A percentile compares a stretch with the other conserved stretches of the same genome.
Evolutionary conservation across 768 basidiomycete species (phyloP).

Genomic region (Panaeolus cyanescens): DNA sequence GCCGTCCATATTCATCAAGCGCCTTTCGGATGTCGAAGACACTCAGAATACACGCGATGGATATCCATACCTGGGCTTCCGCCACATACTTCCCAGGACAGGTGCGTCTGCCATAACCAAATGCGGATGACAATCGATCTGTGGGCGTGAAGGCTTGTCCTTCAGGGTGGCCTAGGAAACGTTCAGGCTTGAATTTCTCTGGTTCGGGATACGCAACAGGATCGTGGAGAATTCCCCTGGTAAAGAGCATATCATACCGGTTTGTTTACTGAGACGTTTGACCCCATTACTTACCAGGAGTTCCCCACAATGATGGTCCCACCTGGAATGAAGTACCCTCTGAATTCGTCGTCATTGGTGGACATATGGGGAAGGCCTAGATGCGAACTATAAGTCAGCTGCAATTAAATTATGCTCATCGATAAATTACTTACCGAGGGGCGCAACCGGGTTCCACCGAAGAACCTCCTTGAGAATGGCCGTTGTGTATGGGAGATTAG

Average conservation of each 20-base stretch:
- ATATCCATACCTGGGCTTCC: constrained; percentile 46
- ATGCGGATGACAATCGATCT: constrained; percentile 37
- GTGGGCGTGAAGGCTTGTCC: constrained; percentile 30
- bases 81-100: constrained; percentile 52
- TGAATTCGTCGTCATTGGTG: constrained; percentile 44
- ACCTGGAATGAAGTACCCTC: constrained; percentile 47
- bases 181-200: constrained; percentile 47
- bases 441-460: constrained; percentile 28
- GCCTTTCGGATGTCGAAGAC: constrained; percentile 41
- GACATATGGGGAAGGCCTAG: constrained; percentile 34
- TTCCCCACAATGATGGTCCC: constrained; percentile 46
- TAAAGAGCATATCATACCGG: neutral
- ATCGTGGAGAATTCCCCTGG: constrained; percentile 54
- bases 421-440: constrained; percentile 22
- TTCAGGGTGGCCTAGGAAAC: constrained; percentile 35
- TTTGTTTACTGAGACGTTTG: neutral
- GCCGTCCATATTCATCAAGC: constrained; percentile 34
- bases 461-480: constrained; percentile 39
- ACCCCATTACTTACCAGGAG: constrained; percentile 32
- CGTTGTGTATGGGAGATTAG: constrained; percentile 37
- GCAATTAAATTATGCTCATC: neutral
- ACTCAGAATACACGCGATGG: constrained; percentile 43
- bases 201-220: constrained; percentile 47
- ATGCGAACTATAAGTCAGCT: neutral
- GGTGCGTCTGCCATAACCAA: constrained; percentile 45